Evolutionary conservation across 2,329 filamentous ascomycete genomes (phyloP), one percentile per base, ranked within the genome.

Genomic region (Elsinoe necatrix): DNA sequence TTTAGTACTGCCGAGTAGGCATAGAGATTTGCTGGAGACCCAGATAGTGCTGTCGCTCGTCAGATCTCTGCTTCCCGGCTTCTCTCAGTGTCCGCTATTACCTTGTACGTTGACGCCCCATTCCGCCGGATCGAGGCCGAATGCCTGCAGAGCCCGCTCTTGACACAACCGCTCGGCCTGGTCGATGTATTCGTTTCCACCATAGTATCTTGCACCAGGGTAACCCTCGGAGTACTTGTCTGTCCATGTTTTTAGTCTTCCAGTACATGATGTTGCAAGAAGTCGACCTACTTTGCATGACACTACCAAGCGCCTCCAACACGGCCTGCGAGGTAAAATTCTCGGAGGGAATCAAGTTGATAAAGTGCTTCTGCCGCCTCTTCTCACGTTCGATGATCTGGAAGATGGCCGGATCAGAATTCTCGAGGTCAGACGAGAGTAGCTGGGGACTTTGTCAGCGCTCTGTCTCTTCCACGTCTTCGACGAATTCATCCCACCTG

Each of bases 211-310:
- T 60, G 92, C 92, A 57, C 93, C 93, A 29, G 92, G 93, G 67
- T 98, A 98, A 54, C 93, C 93, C 73, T 98, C 93, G 0, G 93
- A 97, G 76, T 98, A 98, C 73, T 98, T 97, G 75, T 97, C 63
- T 76, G 61, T 45, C 34, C n/a, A 14, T 11, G 7, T 34, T 58
- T 25, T 21, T 59, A 48, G 27, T 41, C 21, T 11, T 21, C 3
- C 23, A 29, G 43, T 43, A 21, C 11, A 51, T 41, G 41, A 14
- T 14, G 37, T 48, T n/a, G n/a, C 18, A 3, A 21, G 16, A 18
- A 14, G 11, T 14, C 18, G 42, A 54, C 81, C 63, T 76, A 91
- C 88, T 95, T 72, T 95, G 90, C 90, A 95, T 95, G 55, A 91
- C 86, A 77, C 89, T 95, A 63, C 90, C 90, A 59, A 95, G 78